These are phyloP conservation scores for Torrubiellomyces zombiae DNA, from an alignment of 2,329 filamentous ascomycete species.

Conservation along the genomic window DNA sequence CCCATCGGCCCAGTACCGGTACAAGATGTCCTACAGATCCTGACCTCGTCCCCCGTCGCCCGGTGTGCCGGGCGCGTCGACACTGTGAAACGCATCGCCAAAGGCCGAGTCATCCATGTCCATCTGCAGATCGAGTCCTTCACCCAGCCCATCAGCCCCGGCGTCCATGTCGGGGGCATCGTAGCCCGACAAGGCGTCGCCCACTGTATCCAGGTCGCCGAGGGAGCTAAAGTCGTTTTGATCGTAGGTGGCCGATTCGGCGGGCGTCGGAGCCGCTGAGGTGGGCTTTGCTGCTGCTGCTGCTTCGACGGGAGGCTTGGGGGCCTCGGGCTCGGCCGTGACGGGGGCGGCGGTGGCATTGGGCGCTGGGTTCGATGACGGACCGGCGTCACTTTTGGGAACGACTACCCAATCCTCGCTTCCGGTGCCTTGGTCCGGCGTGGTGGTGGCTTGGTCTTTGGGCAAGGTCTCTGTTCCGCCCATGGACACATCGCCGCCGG, in stretches of 20 bases:
- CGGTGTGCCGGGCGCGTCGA: slow-evolving; percentile 24
- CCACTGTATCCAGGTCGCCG: slow-evolving; percentile 52
- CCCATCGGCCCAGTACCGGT: slow-evolving; percentile 23
- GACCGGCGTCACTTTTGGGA: slow-evolving; percentile 36
- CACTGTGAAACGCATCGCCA: slow-evolving; percentile 64
- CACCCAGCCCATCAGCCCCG: slow-evolving; percentile 28
- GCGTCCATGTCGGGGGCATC: slow-evolving; percentile 36
- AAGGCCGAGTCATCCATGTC: slow-evolving; percentile 70
- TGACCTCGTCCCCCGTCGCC: no score
- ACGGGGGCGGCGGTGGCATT: not conserved
- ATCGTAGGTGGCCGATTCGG: slow-evolving; percentile 29
- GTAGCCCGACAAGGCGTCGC: slow-evolving; percentile 53
- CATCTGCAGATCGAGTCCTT: slow-evolving; percentile 42
- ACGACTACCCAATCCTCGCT: slow-evolving; percentile 63
- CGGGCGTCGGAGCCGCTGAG: slow-evolving; percentile 28
- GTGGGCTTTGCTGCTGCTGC: slow-evolving; percentile 16
- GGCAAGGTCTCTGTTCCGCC: slow-evolving; percentile 28
- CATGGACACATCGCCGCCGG: slow-evolving; percentile 27
- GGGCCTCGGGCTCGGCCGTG: slow-evolving; percentile 3
- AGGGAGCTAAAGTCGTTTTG: slow-evolving; percentile 47
- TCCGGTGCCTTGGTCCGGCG: slow-evolving; percentile 32
- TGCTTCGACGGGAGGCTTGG: slow-evolving; percentile 9
- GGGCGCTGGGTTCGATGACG: not conserved
- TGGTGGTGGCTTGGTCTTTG: slow-evolving; percentile 21
- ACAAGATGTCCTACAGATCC: not conserved